Evolutionary conservation across 768 basidiomycete species (phyloP).

Genomic region (Lentinula aciculospora): DNA sequence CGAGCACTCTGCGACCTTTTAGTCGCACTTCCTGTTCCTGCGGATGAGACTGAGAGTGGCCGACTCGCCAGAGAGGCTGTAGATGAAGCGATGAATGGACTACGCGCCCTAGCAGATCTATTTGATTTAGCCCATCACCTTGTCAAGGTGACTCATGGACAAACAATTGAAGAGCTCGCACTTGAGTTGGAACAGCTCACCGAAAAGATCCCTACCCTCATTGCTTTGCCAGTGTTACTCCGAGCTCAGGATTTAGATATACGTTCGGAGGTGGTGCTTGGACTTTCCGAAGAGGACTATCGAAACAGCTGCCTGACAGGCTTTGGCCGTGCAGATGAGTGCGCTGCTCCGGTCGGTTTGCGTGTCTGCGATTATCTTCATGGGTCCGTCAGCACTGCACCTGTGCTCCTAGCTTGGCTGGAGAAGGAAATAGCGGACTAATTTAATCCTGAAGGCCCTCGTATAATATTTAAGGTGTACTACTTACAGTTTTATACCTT

Average conservation of each 20-base stretch:
- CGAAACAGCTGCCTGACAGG: slow-evolving; percentile 65
- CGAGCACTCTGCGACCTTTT: slow-evolving; percentile 60
- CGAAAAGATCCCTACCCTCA: slow-evolving; percentile 64
- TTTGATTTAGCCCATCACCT: slow-evolving; percentile 41
- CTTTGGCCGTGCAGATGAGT: slow-evolving; percentile 76
- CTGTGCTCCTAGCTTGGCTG: slow-evolving; percentile 1
- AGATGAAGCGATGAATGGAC: slow-evolving; percentile 67
- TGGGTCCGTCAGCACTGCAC: background rate
- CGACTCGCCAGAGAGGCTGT: slow-evolving; percentile 74
- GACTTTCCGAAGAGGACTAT: slow-evolving; percentile 58
- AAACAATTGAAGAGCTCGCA: slow-evolving; percentile 22
- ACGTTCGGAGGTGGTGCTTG: slow-evolving; percentile 50
- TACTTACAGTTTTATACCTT: background rate
- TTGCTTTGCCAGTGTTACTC: slow-evolving; percentile 66
- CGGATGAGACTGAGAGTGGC: slow-evolving; percentile 37
- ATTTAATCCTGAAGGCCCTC: background rate
- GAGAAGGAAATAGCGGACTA: slow-evolving; percentile 3
- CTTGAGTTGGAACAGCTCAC: slow-evolving; percentile 49
- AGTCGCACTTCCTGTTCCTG: slow-evolving; percentile 54
- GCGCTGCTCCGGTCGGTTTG: slow-evolving; percentile 51
- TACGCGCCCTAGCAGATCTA: slow-evolving; percentile 51
- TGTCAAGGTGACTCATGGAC: slow-evolving; percentile 13
- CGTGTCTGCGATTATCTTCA: slow-evolving; percentile 39
- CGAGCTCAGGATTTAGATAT: slow-evolving; percentile 33
- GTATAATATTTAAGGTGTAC: background rate